These are phyloP conservation scores for Lipomyces mesembrius DNA, from an alignment of 805 yeast species.

Conservation along the genomic window DNA sequence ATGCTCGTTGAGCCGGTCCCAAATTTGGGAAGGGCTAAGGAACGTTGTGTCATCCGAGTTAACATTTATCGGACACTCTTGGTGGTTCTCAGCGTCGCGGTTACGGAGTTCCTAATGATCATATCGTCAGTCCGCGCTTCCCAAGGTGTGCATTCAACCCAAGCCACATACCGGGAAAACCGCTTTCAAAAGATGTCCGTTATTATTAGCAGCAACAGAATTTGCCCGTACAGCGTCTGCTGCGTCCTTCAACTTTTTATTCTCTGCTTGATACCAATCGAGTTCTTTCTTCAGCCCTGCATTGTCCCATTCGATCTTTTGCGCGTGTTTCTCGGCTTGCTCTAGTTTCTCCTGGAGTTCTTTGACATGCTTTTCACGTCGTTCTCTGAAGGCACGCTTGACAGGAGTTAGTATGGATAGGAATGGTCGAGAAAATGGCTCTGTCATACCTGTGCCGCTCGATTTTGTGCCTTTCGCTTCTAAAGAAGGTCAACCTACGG, in stretches of 20 bases:
- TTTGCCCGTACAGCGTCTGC: constrained; percentile 9
- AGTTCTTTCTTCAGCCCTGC: constrained; percentile 22
- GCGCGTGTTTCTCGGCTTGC: constrained; percentile 5
- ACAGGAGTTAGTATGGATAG: neutral
- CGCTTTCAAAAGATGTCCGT: constrained; percentile 8
- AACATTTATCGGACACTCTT: neutral
- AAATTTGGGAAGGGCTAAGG: constrained; percentile 21
- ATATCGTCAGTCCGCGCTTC: neutral
- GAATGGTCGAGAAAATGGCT: neutral
- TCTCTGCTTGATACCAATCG: constrained; percentile 26
- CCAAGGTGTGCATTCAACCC: neutral
- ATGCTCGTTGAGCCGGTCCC: constrained; percentile 26
- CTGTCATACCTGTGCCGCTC: constrained; percentile 31
- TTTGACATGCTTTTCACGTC: constrained; percentile 29
- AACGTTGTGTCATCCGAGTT: constrained; percentile 1
- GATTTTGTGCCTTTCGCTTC: constrained; percentile 48
- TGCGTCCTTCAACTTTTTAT: constrained; percentile 16
- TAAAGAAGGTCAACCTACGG: constrained; percentile 46
- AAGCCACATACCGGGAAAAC: constrained; percentile 18
- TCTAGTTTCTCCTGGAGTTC: constrained; percentile 23
- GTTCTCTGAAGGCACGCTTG: constrained; percentile 33
- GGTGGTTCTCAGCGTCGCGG: constrained; percentile 6
- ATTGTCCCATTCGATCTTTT: constrained; percentile 14
- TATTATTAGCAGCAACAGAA: neutral
- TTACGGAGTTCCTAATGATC: neutral